Evolutionary conservation across 2,329 filamentous ascomycete species (phyloP).

Genomic region (Apiospora kogelbergensis): DNA sequence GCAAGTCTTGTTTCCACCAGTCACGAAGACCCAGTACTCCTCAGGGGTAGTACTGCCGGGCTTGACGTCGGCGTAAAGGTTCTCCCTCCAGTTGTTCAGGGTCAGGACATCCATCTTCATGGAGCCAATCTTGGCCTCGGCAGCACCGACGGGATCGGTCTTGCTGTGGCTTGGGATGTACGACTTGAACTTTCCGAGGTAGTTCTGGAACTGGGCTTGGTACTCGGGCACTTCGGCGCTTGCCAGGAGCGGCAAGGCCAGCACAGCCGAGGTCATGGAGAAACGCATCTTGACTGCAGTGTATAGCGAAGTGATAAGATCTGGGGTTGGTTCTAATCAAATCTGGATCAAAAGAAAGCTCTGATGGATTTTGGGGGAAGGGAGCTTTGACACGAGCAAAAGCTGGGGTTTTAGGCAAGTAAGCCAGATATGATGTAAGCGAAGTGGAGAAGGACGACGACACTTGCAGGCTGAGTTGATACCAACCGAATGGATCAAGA

Average conservation of each 20-base stretch:
- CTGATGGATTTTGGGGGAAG: conserved; percentile 10
- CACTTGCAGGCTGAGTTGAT: not conserved
- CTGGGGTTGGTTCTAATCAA: conserved; percentile 12
- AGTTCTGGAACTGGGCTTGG: conserved; percentile 62
- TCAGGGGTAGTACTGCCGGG: conserved; percentile 61
- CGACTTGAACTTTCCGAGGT: conserved; percentile 55
- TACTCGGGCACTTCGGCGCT: conserved; percentile 53
- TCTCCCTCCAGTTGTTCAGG: conserved; percentile 69
- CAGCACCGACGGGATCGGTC: conserved; percentile 42
- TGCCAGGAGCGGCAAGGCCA: conserved; percentile 57
- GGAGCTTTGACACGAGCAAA: conserved; percentile 14
- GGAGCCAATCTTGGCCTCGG: conserved; percentile 50
- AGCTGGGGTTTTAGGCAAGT: conserved; percentile 6
- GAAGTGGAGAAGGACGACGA: not conserved
- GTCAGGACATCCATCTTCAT: conserved; percentile 59
- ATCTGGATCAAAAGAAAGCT: conserved; percentile 1
- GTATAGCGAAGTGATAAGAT: conserved; percentile 11
- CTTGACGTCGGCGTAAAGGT: conserved; percentile 62
- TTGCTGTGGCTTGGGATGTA: conserved; percentile 50
- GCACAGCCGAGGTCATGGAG: conserved; percentile 46
- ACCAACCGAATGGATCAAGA: conserved; percentile 11
- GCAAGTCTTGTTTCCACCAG: conserved; percentile 78
- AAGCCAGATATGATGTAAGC: conserved; percentile 9
- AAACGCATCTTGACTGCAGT: conserved; percentile 54
- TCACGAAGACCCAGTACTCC: conserved; percentile 75